Conservation (phyloP, 2,329 filamentous ascomycete genomes). For the Fusarium miscanthi region DNA sequence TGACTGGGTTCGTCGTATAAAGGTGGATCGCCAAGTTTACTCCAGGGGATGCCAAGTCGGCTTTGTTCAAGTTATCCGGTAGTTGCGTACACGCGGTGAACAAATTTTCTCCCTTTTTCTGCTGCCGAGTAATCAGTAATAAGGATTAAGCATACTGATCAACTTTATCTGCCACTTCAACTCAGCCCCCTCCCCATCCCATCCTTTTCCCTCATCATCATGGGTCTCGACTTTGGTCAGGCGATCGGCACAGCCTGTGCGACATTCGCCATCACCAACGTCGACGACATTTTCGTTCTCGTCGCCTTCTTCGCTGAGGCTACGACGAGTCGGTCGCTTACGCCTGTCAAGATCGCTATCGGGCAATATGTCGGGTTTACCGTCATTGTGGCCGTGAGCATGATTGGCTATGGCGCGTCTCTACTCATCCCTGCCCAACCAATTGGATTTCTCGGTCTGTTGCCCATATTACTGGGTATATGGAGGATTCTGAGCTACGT, state of each 20-base stretch:
- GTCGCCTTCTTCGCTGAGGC: slow-evolving; percentile 1
- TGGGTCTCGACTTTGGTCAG: slow-evolving; percentile 5
- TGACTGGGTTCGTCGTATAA: slow-evolving; percentile 26
- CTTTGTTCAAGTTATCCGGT: slow-evolving; percentile 17
- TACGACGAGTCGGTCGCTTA: background rate
- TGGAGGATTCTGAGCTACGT: background rate
- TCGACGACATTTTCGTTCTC: slow-evolving; percentile 6
- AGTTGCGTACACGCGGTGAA: slow-evolving; percentile 6
- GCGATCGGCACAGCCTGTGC: background rate
- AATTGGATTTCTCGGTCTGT: slow-evolving; percentile 2
- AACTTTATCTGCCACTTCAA: background rate
- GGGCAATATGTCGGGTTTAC: slow-evolving; percentile 12
- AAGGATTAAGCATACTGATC: background rate
- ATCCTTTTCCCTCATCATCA: background rate
- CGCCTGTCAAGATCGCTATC: background rate
- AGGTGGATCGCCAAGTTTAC: slow-evolving; percentile 19
- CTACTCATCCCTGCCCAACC: background rate
- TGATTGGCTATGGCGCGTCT: slow-evolving; percentile 2
- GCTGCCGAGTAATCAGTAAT: background rate
- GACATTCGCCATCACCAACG: slow-evolving; percentile 1
- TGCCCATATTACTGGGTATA: background rate
- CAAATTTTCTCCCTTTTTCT: background rate
- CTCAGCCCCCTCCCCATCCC: background rate
- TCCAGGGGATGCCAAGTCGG: slow-evolving; percentile 19
- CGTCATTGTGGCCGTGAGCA: background rate